Evolutionary conservation across 352 stramenopile genomes (phyloP).

Genomic region (Thalassiosira ordinaria): DNA sequence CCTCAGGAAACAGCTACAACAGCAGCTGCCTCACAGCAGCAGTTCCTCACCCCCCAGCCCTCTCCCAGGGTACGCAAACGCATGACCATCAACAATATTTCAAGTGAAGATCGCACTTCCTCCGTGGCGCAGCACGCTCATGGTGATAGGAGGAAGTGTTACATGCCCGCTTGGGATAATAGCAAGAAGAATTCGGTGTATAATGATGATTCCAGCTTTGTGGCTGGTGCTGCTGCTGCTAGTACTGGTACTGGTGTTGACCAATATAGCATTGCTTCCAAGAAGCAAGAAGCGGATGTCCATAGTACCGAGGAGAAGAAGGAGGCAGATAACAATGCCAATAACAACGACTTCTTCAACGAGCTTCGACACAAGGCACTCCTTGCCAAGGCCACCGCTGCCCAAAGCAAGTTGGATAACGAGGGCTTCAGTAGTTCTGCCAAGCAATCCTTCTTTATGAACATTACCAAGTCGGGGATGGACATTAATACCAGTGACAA

Average conservation of each 20-base stretch:
- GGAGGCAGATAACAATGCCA: not conserved
- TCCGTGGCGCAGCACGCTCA: not conserved
- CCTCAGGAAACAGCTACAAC: no score
- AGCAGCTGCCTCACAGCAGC: no score
- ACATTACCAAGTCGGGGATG: conserved; percentile 1
- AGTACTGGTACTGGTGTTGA: not conserved
- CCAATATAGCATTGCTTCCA: not conserved
- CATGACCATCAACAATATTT: conserved; percentile 33
- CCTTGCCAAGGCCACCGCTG: not conserved
- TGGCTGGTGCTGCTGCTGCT: no score
- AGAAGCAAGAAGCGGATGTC: no score
- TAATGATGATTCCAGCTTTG: conserved; percentile 2
- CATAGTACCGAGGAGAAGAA: no score
- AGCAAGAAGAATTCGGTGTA: conserved; percentile 1
- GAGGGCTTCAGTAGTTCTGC: no score
- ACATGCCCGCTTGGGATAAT: conserved; percentile 8
- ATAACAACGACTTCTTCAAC: conserved; percentile 22
- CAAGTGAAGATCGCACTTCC: no score
- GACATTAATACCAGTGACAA: not conserved
- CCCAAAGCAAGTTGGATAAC: no score
- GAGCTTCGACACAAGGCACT: conserved; percentile 28
- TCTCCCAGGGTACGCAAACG: conserved; percentile 7
- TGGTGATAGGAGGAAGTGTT: not conserved
- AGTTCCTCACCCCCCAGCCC: not conserved
- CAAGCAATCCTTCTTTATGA: not conserved